Conservation (phyloP, 352 stramenopile genomes). For the Halophytophthora batemanensis region DNA sequence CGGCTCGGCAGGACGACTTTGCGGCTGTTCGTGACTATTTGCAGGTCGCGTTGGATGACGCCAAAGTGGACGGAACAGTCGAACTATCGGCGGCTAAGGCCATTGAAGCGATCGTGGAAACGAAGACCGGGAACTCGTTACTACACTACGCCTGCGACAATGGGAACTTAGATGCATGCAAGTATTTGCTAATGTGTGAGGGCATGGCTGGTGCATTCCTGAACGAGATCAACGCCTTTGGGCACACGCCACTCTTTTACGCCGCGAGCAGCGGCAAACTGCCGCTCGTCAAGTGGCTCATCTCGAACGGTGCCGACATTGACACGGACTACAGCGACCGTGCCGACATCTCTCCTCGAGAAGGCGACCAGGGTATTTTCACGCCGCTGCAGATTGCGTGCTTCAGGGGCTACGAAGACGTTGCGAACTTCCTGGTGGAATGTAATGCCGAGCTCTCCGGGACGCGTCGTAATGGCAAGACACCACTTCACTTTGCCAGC, state of each 20-base stretch:
- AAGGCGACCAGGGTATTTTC: conserved; percentile 68
- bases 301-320: conserved; percentile 82
- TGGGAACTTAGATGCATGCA: conserved; percentile 80
- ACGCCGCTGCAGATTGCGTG: conserved; percentile 76
- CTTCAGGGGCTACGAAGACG: conserved; percentile 64
- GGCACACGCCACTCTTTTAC: conserved; percentile 79
- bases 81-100: conserved; percentile 7
- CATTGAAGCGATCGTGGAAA: conserved; percentile 47
- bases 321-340: conserved; percentile 78
- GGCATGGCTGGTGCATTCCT: conserved; percentile 54
- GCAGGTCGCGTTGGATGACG: conserved; percentile 43
- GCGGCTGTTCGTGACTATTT: conserved; percentile 54
- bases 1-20: conserved; percentile 68
- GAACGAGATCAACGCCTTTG: conserved; percentile 76
- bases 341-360: conserved; percentile 37
- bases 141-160: conserved; percentile 83
- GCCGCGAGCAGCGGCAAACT: conserved; percentile 67
- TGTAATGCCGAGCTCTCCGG: conserved; percentile 77
- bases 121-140: conserved; percentile 69
- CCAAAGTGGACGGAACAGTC: conserved; percentile 6
- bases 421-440: conserved; percentile 79
- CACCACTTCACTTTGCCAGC: conserved; percentile 66
- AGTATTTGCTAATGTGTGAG: conserved; percentile 72
- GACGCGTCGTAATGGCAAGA: conserved; percentile 67
- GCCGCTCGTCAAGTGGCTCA: conserved; percentile 79